Percentiles rank a stretch among this genome's conserved stretches.
Evolutionary conservation across 345 rosid species (phyloP).

Genomic region (Erucastrum elatum): DNA sequence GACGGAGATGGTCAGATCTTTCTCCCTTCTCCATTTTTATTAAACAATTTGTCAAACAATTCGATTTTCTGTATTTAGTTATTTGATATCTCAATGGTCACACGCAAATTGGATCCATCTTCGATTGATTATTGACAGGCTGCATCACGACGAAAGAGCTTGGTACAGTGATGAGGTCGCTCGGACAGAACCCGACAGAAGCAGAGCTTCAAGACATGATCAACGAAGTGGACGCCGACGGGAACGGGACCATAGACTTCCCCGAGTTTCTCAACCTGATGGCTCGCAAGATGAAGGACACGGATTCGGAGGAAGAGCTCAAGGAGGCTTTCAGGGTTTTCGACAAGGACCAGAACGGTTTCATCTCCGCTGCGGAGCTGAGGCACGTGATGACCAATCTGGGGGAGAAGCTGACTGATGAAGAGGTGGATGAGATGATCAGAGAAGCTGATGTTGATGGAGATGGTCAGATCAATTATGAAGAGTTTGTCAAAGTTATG

Average conservation of each 20-base stretch:
- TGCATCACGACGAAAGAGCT: slow-evolving; percentile 43
- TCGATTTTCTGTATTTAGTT: background rate
- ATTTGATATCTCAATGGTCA: no score
- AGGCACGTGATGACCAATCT: slow-evolving; percentile 59
- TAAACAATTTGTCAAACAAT: background rate
- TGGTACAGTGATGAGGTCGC: slow-evolving; percentile 44
- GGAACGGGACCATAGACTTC: slow-evolving; percentile 56
- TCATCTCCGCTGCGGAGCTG: slow-evolving; percentile 48
- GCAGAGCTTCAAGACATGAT: slow-evolving; percentile 46
- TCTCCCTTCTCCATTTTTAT: background rate
- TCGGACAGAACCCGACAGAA: slow-evolving; percentile 45
- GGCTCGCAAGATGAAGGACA: slow-evolving; percentile 60
- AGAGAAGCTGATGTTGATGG: slow-evolving; percentile 46
- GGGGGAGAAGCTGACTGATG: slow-evolving; percentile 56
- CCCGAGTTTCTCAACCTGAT: slow-evolving; percentile 58
- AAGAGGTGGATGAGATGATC: slow-evolving; percentile 51
- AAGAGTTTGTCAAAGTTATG: slow-evolving; percentile 46
- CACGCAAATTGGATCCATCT: background rate
- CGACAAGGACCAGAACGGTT: slow-evolving; percentile 43
- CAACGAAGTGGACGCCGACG: slow-evolving; percentile 58
- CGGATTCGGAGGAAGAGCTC: slow-evolving; percentile 45
- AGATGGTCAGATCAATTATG: slow-evolving; percentile 45
- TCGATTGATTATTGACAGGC: slow-evolving; percentile 25
- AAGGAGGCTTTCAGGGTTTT: slow-evolving; percentile 45
- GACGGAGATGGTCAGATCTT: slow-evolving; percentile 54